Evolutionary conservation across 169 alveolate genomes (phyloP), one percentile per base, ranked within the genome.

Genomic region (Cryptosporidium muris): DNA sequence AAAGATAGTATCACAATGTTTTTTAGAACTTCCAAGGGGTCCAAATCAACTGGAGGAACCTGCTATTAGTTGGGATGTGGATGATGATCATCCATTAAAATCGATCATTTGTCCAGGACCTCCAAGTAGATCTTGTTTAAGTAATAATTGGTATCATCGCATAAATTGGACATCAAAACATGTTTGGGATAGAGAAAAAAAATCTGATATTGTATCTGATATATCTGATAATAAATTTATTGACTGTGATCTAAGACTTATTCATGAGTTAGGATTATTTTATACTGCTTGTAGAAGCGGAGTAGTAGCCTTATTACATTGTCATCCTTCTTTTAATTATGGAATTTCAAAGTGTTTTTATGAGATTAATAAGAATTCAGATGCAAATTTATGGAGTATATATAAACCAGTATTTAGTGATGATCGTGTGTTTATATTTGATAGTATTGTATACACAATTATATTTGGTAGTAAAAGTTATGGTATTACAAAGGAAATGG

Each of bases 371-470:
- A 58, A 62, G 1, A 12, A 43, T 42, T 74, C 85, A 14, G 60
- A 74, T 37, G 49, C 43, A 36, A 62, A 74, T 43, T 47, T 74
- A 37, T 74, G 85, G 85, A 74, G 85, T n/a, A 89, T 89, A 64
- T 89, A 89, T 74, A 80, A 66, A 42, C 92, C 92, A 16, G 67
- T 88, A 82, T 89, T 89, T 82, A 81, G 81, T 14, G 92, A 89
- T 51, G 92, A 89, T 65, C 66, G 89, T 52, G 82, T 89, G 12
- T 89, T 89, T 56, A 58, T 89, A 43, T 89, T 89, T 80, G 92
- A 89, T 56, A 89, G 92, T 66, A 67, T 89, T 25, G 92, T 89
- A 7, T 89, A 82, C 63, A 89, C 92, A 1, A 88, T 89, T 1
- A 54, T 89, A 16, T 64, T 89, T 38, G 92, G 92, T 34, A 82